Evolutionary conservation across 164 flowering plant species (phyloP).

Genomic region (Dillenia turbinata): DNA sequence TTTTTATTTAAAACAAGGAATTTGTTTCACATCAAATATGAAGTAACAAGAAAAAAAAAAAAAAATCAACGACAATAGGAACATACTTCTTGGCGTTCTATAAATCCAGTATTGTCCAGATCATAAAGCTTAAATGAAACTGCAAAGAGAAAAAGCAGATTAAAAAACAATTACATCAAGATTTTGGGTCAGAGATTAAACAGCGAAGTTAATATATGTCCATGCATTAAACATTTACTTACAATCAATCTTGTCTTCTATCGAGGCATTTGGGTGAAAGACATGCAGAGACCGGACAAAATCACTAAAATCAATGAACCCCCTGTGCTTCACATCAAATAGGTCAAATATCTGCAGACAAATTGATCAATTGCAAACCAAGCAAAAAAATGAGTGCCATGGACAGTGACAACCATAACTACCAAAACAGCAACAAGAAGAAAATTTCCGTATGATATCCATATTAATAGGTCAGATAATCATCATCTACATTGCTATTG

Average conservation of each 20-base stretch:
- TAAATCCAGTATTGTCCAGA: constrained; percentile 84
- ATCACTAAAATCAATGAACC: constrained; percentile 91
- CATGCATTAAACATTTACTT: constrained; percentile 18
- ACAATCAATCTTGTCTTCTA: constrained; percentile 90
- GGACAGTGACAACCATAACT: no score
- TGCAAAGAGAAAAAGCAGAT: constrained; percentile 21
- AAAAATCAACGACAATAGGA: not conserved
- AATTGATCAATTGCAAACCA: not conserved
- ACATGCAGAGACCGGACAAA: constrained; percentile 84
- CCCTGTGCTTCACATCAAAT: constrained; percentile 81
- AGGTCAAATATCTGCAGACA: constrained; percentile 81
- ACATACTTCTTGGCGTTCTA: constrained; percentile 91
- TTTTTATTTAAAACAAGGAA: no score
- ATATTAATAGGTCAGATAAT: no score
- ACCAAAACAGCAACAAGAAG: no score
- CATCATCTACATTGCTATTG: no score
- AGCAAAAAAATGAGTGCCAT: no score
- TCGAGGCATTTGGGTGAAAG: constrained; percentile 87
- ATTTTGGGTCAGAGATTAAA: no score
- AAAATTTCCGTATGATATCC: no score
- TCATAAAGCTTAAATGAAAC: constrained; percentile 90
- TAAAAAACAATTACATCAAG: no score
- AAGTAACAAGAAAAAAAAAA: not conserved
- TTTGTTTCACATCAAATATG: not conserved
- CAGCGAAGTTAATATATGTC: no score